Evolutionary conservation across 2,329 filamentous ascomycete genomes (phyloP), one percentile per base, ranked within the genome.

Genomic region (Arthrinium phaeospermum): DNA sequence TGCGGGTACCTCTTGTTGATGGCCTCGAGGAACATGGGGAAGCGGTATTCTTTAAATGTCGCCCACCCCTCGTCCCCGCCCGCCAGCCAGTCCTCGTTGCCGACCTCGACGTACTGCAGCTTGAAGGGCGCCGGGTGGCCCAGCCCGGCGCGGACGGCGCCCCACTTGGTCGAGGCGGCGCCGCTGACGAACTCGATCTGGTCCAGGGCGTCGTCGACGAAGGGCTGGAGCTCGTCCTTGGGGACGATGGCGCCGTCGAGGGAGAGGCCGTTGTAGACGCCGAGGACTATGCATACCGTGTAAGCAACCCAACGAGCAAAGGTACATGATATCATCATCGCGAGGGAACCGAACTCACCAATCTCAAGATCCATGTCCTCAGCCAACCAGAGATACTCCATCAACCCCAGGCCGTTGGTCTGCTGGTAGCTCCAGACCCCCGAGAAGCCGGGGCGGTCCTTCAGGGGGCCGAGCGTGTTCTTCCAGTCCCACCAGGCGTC

Each of bases 81-180:
- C 37, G 84, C 86, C 4, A 92, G 85, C 83, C 88, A 89, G 76
- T 93, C 91, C 78, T 93, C 91, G 78, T 93, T 93, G 72, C 91
- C 91, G 61, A 93, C 82, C 80, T 93, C 91, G 71, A 93, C 88
- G 75, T 88, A 91, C 14, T 86, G 83, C 68, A 93, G 84, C 44
- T 79, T 82, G 82, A 89, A 93, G 0, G 91, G 91, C 72, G 90
- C 84, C 0, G 89, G 86, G 75, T 92, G 88, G 4, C 91, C 91
- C 2, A 91, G 84, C 61, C 86, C 81, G 8, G 89, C 90, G 24
- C 91, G 89, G 8, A 86, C 80, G 4, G 86, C 83, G 19, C 91
- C 91, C 83, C 88, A 91, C 34, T 84, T 85, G 1, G 88, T 89
- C 67, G 84, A 5, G 1, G 81, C 78, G 49, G 86, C 81, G 3